Base-by-base conservation (phyloP, 805 yeast genomes). In the Candida odintsovae region DNA sequence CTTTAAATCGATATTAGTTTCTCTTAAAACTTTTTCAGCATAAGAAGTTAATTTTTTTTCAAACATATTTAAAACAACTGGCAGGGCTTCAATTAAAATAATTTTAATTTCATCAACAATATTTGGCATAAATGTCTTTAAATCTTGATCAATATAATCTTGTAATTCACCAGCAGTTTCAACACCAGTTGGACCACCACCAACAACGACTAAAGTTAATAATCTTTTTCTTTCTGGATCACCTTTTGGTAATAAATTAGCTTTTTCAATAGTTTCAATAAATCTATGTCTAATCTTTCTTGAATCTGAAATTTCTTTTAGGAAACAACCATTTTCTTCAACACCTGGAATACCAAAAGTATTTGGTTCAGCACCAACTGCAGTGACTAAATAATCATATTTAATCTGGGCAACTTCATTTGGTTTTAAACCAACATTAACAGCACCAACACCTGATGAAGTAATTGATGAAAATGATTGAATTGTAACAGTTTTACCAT, bases 141-240 rank as follows among this genome's bases (percentile, higher is more conserved):
- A 74, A 68, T 90, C 97, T 69, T 90, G 95, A 65, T 85, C 89
- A 51, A 90, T 88, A 71, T 88, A 90, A 69, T 90, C 97, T 71
- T 89, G 96, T 61, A 90, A 72, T 69, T 90, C 97, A 66, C 96
- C 97, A 50, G 97, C 96, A 55, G 90, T 85, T 71, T 90, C 97
- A 49, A 90, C 97, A 73, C 97, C 97, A 39, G 97, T 90, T 63
- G 97, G 97, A 55, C 97, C 97, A 70, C 97, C 97, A 60, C 97
- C 97, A 58, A 92, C 94, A 49, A 90, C 96, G 45, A 90, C 92
- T 51, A 88, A 77, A 49, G 86, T 85, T 67, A 90, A 75, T 56
- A 90, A 76, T 67, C 96, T 82, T 71, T 83, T 83, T 68, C 97
- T 80, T 67, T 86, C 95, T 41, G 82, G 83, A 56, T 80, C 87